Evolutionary conservation across 768 basidiomycete genomes (phyloP).

Genomic region (Pleurotus tuber-regium): DNA sequence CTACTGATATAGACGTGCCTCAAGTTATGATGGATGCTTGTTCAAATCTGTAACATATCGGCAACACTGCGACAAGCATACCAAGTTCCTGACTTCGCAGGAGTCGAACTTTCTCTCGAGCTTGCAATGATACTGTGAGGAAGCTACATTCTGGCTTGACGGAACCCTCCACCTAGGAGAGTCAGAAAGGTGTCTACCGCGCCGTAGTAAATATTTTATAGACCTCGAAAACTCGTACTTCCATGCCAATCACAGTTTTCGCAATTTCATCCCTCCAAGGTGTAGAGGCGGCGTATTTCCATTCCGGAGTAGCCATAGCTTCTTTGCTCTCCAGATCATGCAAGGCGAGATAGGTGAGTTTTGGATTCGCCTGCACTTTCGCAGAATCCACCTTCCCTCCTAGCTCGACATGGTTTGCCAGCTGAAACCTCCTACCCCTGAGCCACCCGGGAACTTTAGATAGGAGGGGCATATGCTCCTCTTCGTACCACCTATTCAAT

Average conservation of each 20-base stretch:
- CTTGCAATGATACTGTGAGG: too few relatives aligned
- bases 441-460: conserved; percentile 29
- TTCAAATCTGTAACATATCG: too few relatives aligned
- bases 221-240: conserved; percentile 23
- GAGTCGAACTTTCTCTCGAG: too few relatives aligned
- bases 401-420: conserved; percentile 20
- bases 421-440: conserved; percentile 27
- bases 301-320: conserved; percentile 21
- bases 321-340: conserved; percentile 25
- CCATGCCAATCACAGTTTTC: conserved; percentile 12
- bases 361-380: conserved; percentile 13
- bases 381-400: conserved; percentile 13
- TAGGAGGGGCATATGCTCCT: conserved; percentile 30
- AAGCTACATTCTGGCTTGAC: too few relatives aligned
- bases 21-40: too few relatives aligned
- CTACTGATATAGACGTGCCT: too few relatives aligned
- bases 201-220: conserved; percentile 20
- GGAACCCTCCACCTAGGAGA: too few relatives aligned
- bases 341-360: conserved; percentile 30
- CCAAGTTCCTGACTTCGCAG: too few relatives aligned
- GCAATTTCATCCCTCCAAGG: conserved; percentile 24
- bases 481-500: conserved; percentile 35
- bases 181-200: too few relatives aligned
- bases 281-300: conserved; percentile 21
- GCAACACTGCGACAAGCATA: too few relatives aligned